These are phyloP conservation scores for Suillus clintonianus DNA, from an alignment of 768 basidiomycete genomes.

Conservation along the genomic window DNA sequence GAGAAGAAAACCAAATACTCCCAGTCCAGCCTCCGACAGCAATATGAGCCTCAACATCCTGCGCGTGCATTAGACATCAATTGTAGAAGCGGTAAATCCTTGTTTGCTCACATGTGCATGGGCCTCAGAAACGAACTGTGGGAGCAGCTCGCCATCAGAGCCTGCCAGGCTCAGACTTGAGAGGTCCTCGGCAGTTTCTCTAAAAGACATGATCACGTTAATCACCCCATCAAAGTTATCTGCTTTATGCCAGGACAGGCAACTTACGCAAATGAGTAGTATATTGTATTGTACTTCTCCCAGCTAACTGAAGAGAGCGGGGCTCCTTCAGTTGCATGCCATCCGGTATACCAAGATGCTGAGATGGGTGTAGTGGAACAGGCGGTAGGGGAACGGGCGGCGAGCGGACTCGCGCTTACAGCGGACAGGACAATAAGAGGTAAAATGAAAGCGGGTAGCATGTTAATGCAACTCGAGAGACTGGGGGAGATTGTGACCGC, in stretches of 20 bases:
- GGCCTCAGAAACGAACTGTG: conserved; percentile 55
- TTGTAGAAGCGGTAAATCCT: too few relatives aligned
- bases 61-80: neutral
- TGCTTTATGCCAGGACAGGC: neutral
- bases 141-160: conserved; percentile 52
- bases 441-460: neutral
- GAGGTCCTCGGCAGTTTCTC: conserved; percentile 36
- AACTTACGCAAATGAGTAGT: conserved; percentile 66
- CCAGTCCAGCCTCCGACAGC: conserved; percentile 66
- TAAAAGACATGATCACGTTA: conserved; percentile 13
- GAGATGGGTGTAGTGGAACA: conserved; percentile 33
- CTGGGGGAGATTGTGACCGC: neutral
- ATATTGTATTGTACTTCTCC: conserved; percentile 72
- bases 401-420: neutral
- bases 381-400: neutral
- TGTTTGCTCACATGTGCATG: conserved; percentile 35
- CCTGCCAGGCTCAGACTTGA: conserved; percentile 32
- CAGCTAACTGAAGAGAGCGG: conserved; percentile 60
- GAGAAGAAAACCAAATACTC: conserved; percentile 54
- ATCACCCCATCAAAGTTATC: neutral
- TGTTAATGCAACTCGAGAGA: neutral
- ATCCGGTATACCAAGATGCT: conserved; percentile 66
- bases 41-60: conserved; percentile 54
- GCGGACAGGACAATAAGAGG: conserved; percentile 4
- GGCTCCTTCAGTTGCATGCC: conserved; percentile 54